Evolutionary conservation across 2,329 filamentous ascomycete genomes (phyloP).

Genomic region (Fusarium secorum): DNA sequence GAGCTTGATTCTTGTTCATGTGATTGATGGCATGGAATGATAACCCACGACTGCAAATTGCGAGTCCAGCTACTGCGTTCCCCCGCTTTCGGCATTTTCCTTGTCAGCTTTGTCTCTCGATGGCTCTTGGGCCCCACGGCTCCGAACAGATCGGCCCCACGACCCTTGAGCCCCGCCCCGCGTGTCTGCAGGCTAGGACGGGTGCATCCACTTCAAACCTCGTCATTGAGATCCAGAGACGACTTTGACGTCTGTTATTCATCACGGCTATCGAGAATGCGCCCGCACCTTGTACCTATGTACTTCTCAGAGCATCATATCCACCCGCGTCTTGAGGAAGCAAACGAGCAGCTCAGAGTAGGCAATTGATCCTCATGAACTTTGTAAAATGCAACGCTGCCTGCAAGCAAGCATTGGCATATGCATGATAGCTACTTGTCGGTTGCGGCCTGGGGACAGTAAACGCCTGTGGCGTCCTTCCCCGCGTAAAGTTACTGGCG

Average conservation of each 20-base stretch:
- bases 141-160: constrained; percentile 29
- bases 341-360: not conserved
- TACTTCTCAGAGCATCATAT: not conserved
- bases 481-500: constrained; percentile 24
- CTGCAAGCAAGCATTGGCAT: constrained; percentile 13
- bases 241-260: constrained; percentile 12
- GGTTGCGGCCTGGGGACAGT: constrained; percentile 5
- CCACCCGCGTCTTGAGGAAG: not conserved
- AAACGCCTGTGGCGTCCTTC: constrained; percentile 24
- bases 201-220: constrained; percentile 23
- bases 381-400: constrained; percentile 19
- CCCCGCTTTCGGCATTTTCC: constrained; percentile 34
- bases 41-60: not conserved
- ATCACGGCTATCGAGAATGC: not conserved
- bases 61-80: not conserved
- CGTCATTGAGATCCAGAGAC: constrained; percentile 30
- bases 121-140: constrained; percentile 1
- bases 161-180: constrained; percentile 26
- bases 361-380: constrained; percentile 1
- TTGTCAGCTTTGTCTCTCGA: constrained; percentile 1
- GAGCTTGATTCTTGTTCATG: not conserved
- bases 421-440: constrained; percentile 10
- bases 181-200: not conserved
- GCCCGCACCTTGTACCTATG: not conserved
- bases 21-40: constrained; percentile 1